Percentiles rank a stretch among this genome's conserved stretches.
phyloP scores from a whole-genome alignment of 2,329 filamentous ascomycete species.

The Hymenotorrendiella dingleyae region DNA sequence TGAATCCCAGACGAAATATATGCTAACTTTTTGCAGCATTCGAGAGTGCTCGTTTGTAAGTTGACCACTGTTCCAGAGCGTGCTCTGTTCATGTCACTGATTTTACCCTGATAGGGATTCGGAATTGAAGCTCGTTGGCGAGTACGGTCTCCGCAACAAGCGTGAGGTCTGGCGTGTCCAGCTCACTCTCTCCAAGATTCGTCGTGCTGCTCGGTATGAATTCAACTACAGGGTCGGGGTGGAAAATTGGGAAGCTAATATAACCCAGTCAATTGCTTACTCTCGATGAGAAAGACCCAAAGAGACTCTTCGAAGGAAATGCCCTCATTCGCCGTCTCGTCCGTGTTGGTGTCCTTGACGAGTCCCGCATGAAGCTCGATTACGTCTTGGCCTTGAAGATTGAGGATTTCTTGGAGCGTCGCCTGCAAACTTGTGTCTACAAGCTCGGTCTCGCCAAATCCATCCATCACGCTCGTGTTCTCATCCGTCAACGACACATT shows the following conservation, averaged over 20 bases:
- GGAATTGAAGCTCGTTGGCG: conserved; percentile 98
- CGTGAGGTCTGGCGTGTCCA: conserved; percentile 99
- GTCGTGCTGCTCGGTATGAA: conserved; percentile 98
- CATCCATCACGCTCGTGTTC: conserved; percentile 99
- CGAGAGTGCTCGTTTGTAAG: conserved; percentile 99
- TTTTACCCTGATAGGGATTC: conserved; percentile 71
- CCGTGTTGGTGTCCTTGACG: conserved; percentile 98
- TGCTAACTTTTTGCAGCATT: conserved; percentile 56
- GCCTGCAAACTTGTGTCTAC: conserved; percentile 99
- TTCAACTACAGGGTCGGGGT: neutral
- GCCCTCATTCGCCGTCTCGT: conserved; percentile 99
- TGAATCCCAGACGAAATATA: conserved; percentile 3
- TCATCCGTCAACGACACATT: conserved; percentile 99
- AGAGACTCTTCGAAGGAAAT: conserved; percentile 99
- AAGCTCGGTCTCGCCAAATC: conserved; percentile 99
- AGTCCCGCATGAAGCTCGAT: conserved; percentile 99
- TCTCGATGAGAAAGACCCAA: conserved; percentile 99
- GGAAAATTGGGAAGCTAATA: conserved; percentile 9
- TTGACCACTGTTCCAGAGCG: conserved; percentile 99
- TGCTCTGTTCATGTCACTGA: conserved; percentile 97
- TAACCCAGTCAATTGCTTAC: conserved; percentile 88
- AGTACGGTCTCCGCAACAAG: conserved; percentile 99
- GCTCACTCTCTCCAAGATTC: conserved; percentile 99
- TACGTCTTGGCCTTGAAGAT: conserved; percentile 99
- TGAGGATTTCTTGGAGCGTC: conserved; percentile 99